Conservation (phyloP, 2,329 filamentous ascomycete genomes). For the Cordyceps farinosa region DNA sequence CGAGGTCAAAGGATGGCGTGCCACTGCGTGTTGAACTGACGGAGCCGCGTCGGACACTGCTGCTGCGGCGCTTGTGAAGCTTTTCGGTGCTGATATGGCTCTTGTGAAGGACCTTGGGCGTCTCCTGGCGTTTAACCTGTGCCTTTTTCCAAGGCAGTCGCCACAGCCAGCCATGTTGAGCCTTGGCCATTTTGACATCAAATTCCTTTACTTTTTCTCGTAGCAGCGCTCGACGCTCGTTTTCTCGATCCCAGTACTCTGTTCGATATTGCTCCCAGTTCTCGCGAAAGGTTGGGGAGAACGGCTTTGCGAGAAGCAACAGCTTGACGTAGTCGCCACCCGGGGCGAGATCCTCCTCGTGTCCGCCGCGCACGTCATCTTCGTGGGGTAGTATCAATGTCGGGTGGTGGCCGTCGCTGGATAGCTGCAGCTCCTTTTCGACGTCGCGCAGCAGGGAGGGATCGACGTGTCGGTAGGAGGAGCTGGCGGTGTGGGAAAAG, state of each 20-base stretch:
- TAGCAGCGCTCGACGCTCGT: constrained; percentile 76
- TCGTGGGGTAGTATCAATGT: constrained; percentile 42
- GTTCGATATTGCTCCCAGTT: constrained; percentile 94
- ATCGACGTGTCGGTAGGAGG: constrained; percentile 75
- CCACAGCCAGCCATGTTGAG: constrained; percentile 74
- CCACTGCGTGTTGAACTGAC: constrained; percentile 48
- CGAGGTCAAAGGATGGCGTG: constrained; percentile 46
- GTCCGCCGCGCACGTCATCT: constrained; percentile 62
- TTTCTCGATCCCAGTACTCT: constrained; percentile 97
- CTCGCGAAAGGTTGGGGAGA: constrained; percentile 89
- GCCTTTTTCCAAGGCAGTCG: constrained; percentile 68
- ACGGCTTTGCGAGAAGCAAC: constrained; percentile 86
- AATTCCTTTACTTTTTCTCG: constrained; percentile 65
- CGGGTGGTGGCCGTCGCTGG: constrained; percentile 39
- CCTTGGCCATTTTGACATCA: constrained; percentile 64
- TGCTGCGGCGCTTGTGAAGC: constrained; percentile 49
- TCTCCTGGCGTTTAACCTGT: constrained; percentile 30
- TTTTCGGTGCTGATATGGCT: constrained; percentile 42
- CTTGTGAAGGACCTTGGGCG: constrained; percentile 37
- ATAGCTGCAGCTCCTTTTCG: constrained; percentile 54
- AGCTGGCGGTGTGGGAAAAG: constrained; percentile 64
- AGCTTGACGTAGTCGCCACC: constrained; percentile 92
- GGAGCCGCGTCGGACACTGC: constrained; percentile 51
- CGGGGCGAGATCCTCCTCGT: constrained; percentile 85
- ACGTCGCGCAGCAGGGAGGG: constrained; percentile 56